Conservation (phyloP, 768 basidiomycete species). For the Rhodosporidiobolus odoratus region DNA sequence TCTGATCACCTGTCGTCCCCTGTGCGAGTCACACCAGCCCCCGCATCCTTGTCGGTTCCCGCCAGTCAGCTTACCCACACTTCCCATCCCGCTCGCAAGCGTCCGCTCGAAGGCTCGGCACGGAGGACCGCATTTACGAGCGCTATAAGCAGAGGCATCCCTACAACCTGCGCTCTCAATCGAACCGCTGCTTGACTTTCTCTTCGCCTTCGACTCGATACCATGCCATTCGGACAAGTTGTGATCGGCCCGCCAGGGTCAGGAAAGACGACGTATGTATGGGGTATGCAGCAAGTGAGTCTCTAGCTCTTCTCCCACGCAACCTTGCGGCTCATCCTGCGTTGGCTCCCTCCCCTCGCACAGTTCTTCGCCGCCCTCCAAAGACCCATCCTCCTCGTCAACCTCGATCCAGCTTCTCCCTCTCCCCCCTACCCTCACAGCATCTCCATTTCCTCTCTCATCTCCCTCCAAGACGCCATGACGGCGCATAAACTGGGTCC, state of each 20-base stretch:
- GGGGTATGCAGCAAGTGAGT: conserved; percentile 50
- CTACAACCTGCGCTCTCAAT: too few species aligned
- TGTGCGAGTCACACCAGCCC: too few species aligned
- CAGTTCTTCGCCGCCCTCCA: conserved; percentile 74
- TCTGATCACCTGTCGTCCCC: too few species aligned
- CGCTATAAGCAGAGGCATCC: too few species aligned
- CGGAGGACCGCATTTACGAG: too few species aligned
- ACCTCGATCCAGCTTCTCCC: conserved; percentile 92
- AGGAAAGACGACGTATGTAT: conserved; percentile 51
- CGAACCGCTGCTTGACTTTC: not conserved
- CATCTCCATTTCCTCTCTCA: conserved; percentile 73
- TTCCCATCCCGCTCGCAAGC: too few species aligned
- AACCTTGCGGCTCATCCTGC: not conserved
- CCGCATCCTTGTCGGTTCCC: too few species aligned
- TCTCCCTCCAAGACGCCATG: conserved; percentile 85
- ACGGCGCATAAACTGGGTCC: conserved; percentile 75
- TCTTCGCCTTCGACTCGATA: too few species aligned
- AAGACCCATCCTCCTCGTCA: conserved; percentile 82
- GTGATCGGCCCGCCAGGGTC: conserved; percentile 50
- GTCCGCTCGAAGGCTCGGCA: too few species aligned
- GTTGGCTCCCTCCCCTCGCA: not conserved
- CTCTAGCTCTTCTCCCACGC: not conserved
- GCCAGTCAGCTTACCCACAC: too few species aligned
- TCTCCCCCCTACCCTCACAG: conserved; percentile 85
- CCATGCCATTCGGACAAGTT: conserved; percentile 41